Conservation (phyloP, 495 filamentous ascomycete species). For the Sabuloglossum arenarium region DNA sequence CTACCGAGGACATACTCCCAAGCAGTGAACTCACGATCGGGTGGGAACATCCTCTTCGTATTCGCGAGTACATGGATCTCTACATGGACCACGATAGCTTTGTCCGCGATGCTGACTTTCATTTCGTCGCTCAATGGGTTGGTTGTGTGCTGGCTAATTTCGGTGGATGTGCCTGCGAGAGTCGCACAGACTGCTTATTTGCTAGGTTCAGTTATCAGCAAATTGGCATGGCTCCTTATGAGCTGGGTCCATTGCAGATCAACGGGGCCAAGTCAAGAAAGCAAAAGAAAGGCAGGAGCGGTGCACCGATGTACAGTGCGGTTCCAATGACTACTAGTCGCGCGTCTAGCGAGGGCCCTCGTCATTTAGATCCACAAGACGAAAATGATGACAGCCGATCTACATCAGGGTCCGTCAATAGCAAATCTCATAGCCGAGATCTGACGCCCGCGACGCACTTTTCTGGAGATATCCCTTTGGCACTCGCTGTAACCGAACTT, state of each 20-base stretch:
- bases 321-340: not conserved
- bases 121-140: conserved; percentile 34
- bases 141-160: conserved; percentile 60
- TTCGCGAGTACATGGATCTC: conserved; percentile 19
- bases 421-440: conserved; percentile 63
- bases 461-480: conserved; percentile 21
- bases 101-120: conserved; percentile 23
- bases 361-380: conserved; percentile 17
- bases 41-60: conserved; percentile 39
- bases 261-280: conserved; percentile 24
- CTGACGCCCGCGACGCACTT: conserved; percentile 44
- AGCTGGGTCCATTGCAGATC: conserved; percentile 14
- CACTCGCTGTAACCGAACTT: conserved; percentile 36
- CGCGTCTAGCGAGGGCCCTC: conserved; percentile 5
- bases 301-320: not conserved
- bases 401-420: conserved; percentile 50
- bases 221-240: conserved; percentile 27
- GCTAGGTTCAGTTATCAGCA: conserved; percentile 46
- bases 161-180: conserved; percentile 70
- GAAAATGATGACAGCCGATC: conserved; percentile 38
- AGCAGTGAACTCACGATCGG: conserved; percentile 41
- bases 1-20: conserved; percentile 45
- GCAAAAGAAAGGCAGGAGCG: conserved; percentile 33
- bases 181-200: conserved; percentile 42
- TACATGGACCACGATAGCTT: conserved; percentile 15